Evolutionary conservation across 768 basidiomycete genomes (phyloP).

Genomic region (Crepidotus variabilis): DNA sequence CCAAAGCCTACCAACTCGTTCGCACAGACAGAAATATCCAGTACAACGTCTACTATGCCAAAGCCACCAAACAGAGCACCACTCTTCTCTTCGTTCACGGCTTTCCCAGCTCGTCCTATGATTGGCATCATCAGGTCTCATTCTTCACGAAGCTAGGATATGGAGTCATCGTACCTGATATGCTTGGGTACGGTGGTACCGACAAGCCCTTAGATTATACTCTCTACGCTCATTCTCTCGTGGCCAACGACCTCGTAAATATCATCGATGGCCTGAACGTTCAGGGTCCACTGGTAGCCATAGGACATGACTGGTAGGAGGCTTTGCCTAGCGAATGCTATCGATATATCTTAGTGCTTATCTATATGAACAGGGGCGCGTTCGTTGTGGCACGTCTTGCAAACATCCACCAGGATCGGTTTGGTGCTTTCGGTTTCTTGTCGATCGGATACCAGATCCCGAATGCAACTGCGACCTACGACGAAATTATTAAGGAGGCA

Average conservation of each 20-base stretch:
- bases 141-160: conserved; percentile 39
- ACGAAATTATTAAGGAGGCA: too few species aligned
- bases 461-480: background rate
- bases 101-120: conserved; percentile 37
- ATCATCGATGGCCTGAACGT: background rate
- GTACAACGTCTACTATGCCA: background rate
- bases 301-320: too few species aligned
- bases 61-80: background rate
- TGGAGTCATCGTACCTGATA: conserved; percentile 43
- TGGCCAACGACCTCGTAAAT: background rate
- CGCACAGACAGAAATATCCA: background rate
- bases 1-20: background rate
- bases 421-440: too few species aligned
- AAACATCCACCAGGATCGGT: too few species aligned
- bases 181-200: conserved; percentile 48
- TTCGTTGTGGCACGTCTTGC: too few species aligned
- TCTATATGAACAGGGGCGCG: too few species aligned
- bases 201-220: conserved; percentile 37
- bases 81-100: conserved; percentile 41
- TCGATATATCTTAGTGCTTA: too few species aligned
- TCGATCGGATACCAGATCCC: too few species aligned
- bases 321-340: too few species aligned
- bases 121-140: conserved; percentile 36
- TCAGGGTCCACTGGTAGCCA: too few species aligned
- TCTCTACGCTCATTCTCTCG: background rate